A percentile compares a stretch with the other conserved stretches of the same genome.
These are phyloP conservation scores for Noccaea bulbosa DNA, from an alignment of 345 rosid genomes.

Conservation along the genomic window DNA sequence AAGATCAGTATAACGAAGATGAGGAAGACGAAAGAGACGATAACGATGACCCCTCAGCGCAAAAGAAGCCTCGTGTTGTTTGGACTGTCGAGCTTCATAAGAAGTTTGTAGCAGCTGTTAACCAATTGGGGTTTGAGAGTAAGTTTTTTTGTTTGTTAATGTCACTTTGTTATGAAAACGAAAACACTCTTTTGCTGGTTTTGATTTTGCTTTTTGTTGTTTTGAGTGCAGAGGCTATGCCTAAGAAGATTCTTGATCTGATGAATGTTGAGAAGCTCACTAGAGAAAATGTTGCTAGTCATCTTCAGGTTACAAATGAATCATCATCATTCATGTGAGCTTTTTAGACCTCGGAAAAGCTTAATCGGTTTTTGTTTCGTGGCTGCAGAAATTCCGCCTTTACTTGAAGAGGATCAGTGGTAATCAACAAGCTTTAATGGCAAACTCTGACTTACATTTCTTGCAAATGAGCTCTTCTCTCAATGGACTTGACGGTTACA, in stretches of 20 bases:
- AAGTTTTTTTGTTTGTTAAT: slow-evolving; percentile 39
- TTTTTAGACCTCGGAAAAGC: slow-evolving; percentile 19
- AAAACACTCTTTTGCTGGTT: slow-evolving; percentile 10
- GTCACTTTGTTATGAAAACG: slow-evolving; percentile 4
- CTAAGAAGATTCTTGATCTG: slow-evolving; percentile 89
- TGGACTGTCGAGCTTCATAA: slow-evolving; percentile 84
- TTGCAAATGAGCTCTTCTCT: slow-evolving; percentile 61
- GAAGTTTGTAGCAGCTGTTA: slow-evolving; percentile 84
- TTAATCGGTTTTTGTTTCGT: slow-evolving; percentile 23
- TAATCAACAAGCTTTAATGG: slow-evolving; percentile 71
- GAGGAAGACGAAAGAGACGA: slow-evolving; percentile 73
- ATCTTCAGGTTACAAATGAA: slow-evolving; percentile 67
- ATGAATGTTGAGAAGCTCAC: slow-evolving; percentile 91
- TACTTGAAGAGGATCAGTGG: slow-evolving; percentile 74
- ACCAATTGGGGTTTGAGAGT: slow-evolving; percentile 91
- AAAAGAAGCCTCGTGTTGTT: slow-evolving; percentile 88
- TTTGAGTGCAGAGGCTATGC: slow-evolving; percentile 82
- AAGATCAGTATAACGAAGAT: slow-evolving; percentile 70
- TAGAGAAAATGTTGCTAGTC: slow-evolving; percentile 96
- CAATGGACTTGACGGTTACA: slow-evolving; percentile 54
- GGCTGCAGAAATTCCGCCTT: slow-evolving; percentile 76
- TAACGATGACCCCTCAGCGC: slow-evolving; percentile 61
- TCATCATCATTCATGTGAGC: background rate
- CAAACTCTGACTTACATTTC: slow-evolving; percentile 61
- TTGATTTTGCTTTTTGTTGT: background rate